These are phyloP conservation scores for Aspergillus olivimuriae DNA, from an alignment of 495 filamentous ascomycete genomes.

Conservation along the genomic window DNA sequence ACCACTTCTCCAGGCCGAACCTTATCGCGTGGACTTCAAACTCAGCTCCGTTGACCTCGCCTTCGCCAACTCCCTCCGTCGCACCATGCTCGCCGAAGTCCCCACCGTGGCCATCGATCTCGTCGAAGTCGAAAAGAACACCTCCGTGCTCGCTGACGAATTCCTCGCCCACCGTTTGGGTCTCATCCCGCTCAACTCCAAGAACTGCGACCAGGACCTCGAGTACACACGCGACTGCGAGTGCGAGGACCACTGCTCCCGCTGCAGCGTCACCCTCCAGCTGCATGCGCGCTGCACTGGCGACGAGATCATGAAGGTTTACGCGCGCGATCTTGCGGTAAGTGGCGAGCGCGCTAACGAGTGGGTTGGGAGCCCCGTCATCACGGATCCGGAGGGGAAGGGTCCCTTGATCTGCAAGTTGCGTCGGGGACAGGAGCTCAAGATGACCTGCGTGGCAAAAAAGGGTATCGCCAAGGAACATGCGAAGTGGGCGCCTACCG, in stretches of 20 bases:
- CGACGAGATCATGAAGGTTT: conserved; percentile 82
- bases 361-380: conserved; percentile 78
- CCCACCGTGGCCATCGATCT: conserved; percentile 93
- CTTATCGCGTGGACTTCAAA: conserved; percentile 71
- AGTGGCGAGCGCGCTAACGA: conserved; percentile 55
- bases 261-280: conserved; percentile 76
- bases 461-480: conserved; percentile 99
- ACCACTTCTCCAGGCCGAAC: conserved; percentile 51
- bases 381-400: conserved; percentile 69
- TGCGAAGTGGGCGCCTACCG: conserved; percentile 89
- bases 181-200: conserved; percentile 79
- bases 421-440: conserved; percentile 78
- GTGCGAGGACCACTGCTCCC: conserved; percentile 87
- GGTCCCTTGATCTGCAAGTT: conserved; percentile 85
- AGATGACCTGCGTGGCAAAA: conserved; percentile 87
- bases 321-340: conserved; percentile 77
- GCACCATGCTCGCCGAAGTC: conserved; percentile 87
- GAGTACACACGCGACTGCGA: conserved; percentile 92
- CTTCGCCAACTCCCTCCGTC: conserved; percentile 91
- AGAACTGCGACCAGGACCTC: conserved; percentile 73
- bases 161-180: conserved; percentile 92
- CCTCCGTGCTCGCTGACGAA: conserved; percentile 90
- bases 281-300: conserved; percentile 78
- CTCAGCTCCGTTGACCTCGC: conserved; percentile 73
- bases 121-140: conserved; percentile 88